Evolutionary conservation across 2,329 filamentous ascomycete species (phyloP).

Genomic region (Pezicula rhizophila): DNA sequence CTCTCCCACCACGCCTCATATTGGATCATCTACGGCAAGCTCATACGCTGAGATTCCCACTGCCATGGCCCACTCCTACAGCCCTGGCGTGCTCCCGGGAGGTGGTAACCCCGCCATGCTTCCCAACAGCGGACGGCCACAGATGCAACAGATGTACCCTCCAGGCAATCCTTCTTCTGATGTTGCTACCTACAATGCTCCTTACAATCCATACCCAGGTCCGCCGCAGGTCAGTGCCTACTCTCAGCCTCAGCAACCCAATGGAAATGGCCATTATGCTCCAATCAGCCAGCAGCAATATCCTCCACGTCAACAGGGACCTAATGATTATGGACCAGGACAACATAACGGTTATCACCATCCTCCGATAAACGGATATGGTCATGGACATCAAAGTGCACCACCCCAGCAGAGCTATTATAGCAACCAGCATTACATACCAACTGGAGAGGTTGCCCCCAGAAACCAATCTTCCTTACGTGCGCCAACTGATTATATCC

Average conservation of each 20-base stretch:
- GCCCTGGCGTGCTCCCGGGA: conserved; percentile 17
- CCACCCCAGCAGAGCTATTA: conserved; percentile 31
- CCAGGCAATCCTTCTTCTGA: conserved; percentile 14
- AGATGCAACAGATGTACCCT: conserved; percentile 1
- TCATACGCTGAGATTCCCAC: conserved; percentile 58
- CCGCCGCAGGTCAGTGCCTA: conserved; percentile 21
- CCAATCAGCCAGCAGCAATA: too few species aligned
- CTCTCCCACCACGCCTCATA: conserved; percentile 63
- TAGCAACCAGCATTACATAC: conserved; percentile 3
- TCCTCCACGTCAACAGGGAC: too few species aligned
- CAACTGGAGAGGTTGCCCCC: conserved; percentile 2
- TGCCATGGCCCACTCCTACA: conserved; percentile 25
- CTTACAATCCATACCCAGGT: conserved; percentile 19
- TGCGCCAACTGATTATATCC: not conserved
- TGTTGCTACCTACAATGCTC: conserved; percentile 7
- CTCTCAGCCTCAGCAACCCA: conserved; percentile 8
- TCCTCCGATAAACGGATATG: conserved; percentile 1
- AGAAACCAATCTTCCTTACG: not conserved
- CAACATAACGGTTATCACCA: too few species aligned
- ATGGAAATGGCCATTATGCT: too few species aligned
- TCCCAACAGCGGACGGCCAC: conserved; percentile 1
- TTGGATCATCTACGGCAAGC: conserved; percentile 72
- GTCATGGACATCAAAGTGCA: conserved; percentile 6
- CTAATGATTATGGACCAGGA: too few species aligned
- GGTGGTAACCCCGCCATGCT: conserved; percentile 4